Percentiles rank a stretch among this genome's conserved stretches.
Evolutionary conservation across 305 asterid genomes (phyloP).

Genomic region (Plantago lanceolata): DNA sequence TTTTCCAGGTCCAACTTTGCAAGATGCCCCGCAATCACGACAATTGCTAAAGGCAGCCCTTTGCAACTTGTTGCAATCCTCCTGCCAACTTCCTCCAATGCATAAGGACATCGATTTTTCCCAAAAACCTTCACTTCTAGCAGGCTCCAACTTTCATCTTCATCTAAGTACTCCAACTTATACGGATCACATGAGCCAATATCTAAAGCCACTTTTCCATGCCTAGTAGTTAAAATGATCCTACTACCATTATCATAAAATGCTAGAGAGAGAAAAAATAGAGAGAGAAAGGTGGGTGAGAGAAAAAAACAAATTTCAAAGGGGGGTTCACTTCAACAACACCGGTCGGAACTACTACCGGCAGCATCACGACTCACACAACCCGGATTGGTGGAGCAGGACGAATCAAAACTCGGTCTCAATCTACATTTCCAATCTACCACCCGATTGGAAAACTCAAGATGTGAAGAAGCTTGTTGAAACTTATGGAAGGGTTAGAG

Average conservation of each 20-base stretch:
- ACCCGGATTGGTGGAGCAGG: too few species aligned
- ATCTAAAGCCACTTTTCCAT: background rate
- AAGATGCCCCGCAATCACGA: slow-evolving; percentile 4
- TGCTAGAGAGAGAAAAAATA: too few species aligned
- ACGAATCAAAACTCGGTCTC: too few species aligned
- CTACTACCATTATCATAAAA: background rate
- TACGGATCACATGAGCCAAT: background rate
- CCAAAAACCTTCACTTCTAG: background rate
- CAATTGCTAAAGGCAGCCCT: slow-evolving; percentile 1
- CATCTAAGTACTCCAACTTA: background rate
- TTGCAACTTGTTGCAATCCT: background rate
- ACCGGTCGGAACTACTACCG: too few species aligned
- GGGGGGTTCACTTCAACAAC: too few species aligned
- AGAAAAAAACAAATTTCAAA: too few species aligned
- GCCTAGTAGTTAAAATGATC: background rate
- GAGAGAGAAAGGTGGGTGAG: too few species aligned
- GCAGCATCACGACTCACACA: too few species aligned
- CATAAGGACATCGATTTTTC: background rate
- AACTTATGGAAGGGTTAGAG: too few species aligned
- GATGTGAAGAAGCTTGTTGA: too few species aligned
- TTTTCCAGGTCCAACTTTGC: background rate
- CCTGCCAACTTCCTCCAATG: background rate
- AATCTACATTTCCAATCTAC: too few species aligned
- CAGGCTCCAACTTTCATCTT: background rate
- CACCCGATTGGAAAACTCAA: too few species aligned